Conservation (phyloP, 179 eudicot genomes). For the Carnegiea gigantea region DNA sequence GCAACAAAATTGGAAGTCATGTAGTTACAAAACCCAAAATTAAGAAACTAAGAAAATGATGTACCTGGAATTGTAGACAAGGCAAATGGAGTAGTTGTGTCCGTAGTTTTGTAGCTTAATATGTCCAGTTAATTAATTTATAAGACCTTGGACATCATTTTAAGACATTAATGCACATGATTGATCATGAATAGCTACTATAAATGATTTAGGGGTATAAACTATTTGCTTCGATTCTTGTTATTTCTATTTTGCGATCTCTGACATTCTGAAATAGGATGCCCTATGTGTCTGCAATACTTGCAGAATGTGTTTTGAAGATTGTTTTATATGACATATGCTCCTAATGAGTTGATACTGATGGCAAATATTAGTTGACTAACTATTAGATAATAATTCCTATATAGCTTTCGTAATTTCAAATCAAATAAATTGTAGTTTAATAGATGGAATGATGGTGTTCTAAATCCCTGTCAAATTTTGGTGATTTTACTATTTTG, state of each 20-base stretch:
- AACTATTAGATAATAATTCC: neutral
- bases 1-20: neutral
- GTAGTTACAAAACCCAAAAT: neutral
- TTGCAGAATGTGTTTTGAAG: neutral
- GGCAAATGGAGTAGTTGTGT: neutral
- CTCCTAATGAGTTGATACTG: neutral
- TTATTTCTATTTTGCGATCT: too few species aligned
- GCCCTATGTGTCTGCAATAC: too few species aligned
- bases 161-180: neutral
- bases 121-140: neutral
- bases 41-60: neutral
- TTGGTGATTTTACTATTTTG: neutral
- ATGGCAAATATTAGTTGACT: slow-evolving; percentile 3
- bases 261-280: neutral
- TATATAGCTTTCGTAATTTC: neutral
- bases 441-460: neutral
- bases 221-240: neutral
- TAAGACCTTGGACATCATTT: neutral
- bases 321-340: neutral
- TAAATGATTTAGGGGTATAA: neutral
- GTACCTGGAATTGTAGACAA: neutral
- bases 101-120: too few species aligned
- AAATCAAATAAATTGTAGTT: neutral
- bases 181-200: too few species aligned
- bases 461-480: neutral